A percentile compares a stretch with the other conserved stretches of the same genome.
Conservation (phyloP, 306 rosid genomes). For the Trifolium pratense region DNA sequence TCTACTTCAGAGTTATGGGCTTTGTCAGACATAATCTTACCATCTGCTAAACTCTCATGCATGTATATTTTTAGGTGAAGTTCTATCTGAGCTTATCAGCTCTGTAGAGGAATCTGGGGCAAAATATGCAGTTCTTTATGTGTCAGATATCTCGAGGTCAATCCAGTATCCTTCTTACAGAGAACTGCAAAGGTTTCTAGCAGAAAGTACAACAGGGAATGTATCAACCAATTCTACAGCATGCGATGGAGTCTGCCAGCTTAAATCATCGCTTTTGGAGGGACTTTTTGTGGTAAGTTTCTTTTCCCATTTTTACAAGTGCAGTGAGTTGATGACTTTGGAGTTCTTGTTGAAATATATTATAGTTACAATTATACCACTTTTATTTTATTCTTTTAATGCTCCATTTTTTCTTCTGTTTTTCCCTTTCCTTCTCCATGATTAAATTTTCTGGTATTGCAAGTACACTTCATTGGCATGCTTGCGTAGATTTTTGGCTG, state of each 20-base stretch:
- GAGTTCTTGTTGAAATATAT: neutral
- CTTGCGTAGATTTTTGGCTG: constrained; percentile 26
- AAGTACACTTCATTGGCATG: constrained; percentile 11
- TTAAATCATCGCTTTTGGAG: constrained; percentile 92
- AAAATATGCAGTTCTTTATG: constrained; percentile 83
- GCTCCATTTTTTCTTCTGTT: neutral
- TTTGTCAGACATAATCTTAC: constrained; percentile 36
- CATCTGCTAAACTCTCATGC: constrained; percentile 36
- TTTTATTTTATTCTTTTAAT: neutral
- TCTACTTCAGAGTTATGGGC: constrained; percentile 31
- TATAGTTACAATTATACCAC: neutral
- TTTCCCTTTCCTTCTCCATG: constrained; percentile 9
- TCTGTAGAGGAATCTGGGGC: constrained; percentile 80
- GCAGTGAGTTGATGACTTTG: constrained; percentile 5
- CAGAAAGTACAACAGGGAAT: constrained; percentile 64
- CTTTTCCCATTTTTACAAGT: constrained; percentile 36
- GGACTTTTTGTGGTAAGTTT: constrained; percentile 86
- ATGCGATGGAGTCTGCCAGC: constrained; percentile 84
- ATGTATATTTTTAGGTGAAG: constrained; percentile 60
- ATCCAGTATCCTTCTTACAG: constrained; percentile 66
- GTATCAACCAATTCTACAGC: constrained; percentile 46
- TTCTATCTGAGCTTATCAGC: constrained; percentile 62
- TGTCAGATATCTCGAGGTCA: constrained; percentile 74
- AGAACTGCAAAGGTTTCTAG: constrained; percentile 80
- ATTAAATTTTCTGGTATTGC: constrained; percentile 26